Evolutionary conservation across 2,329 filamentous ascomycete species (phyloP).

Genomic region (Metarhizium rileyi): DNA sequence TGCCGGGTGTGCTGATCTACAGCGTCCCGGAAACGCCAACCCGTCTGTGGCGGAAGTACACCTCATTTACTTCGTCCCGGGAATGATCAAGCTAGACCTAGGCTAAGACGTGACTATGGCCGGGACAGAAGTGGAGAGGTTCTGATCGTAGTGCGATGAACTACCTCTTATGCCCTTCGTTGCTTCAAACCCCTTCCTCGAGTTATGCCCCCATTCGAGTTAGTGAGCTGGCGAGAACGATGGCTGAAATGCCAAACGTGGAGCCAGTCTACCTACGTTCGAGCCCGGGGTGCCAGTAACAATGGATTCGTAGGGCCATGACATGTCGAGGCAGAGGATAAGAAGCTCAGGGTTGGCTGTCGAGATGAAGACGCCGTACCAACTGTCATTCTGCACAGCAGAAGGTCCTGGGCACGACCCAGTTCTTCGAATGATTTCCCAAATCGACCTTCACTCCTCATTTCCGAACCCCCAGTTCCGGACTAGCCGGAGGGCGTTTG

Average conservation of each 20-base stretch:
- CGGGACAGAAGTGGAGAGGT: neutral
- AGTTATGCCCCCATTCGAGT: neutral
- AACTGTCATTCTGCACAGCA: slow-evolving; percentile 21
- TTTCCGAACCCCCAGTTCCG: neutral
- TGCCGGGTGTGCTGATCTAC: slow-evolving; percentile 15
- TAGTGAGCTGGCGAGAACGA: neutral
- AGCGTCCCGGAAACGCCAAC: slow-evolving; percentile 5
- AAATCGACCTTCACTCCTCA: slow-evolving; percentile 20
- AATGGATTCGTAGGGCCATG: neutral
- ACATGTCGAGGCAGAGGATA: neutral
- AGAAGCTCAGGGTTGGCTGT: slow-evolving; percentile 4
- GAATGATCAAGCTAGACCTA: neutral
- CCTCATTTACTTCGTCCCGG: neutral
- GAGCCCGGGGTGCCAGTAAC: neutral
- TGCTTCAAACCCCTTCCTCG: neutral
- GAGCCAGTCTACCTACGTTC: neutral
- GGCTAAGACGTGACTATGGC: neutral
- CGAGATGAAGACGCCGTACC: slow-evolving; percentile 2
- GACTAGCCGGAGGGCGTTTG: slow-evolving; percentile 8
- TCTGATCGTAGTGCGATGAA: slow-evolving; percentile 14
- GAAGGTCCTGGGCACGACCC: slow-evolving; percentile 13
- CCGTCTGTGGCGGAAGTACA: slow-evolving; percentile 9
- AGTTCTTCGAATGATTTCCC: slow-evolving; percentile 20
- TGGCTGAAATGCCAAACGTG: neutral
- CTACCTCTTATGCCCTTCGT: slow-evolving; percentile 10